Evolutionary conservation across 108 stramenopile genomes (phyloP), one percentile per base, ranked within the genome.

Genomic region (Asterionellopsis glacialis): DNA sequence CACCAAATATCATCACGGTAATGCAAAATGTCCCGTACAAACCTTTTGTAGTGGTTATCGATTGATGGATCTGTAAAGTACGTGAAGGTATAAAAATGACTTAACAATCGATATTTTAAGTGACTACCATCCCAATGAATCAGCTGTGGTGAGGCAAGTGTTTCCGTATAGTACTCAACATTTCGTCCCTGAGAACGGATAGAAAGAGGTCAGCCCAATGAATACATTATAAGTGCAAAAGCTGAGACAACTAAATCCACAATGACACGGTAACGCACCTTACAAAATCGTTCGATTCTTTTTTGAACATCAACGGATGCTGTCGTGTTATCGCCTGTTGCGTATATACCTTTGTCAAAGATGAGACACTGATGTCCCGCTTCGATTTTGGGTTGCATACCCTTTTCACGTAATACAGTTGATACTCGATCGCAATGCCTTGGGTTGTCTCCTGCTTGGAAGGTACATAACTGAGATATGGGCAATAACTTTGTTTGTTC

Each of bases 1-100:
- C 93, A 94, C 49, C 78, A 85, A 21, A 94, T 85, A n/a, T 83
- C 77, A 63, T 94, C 93, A 41, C 61, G 73, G 70, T 90, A 94
- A 41, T 90, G 74, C 64, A 94, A 69, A 64, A 76, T 81, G 62
- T 91, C 93, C 1, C 93, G 71, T 0, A 91, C 88, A 65, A 91
- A 88, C 44, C 93, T 57, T 42, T 87, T 83, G 44, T 70, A 73
- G 57, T 66, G 79, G 41, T 83, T 74, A 52, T 88, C 83, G 49
- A 75, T 72, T 45, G 62, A 67, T 63, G 82, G 81, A 73, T 95
- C 90, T 47, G 80, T 83, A 57, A 88, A 95, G 68, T 81, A 90
- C 13, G 84, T 48, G 47, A 90, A 90, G 11, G 79, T 55, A 60
- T 95, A 95, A 62, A 91, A 91, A 51, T 95, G 93, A 18, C 84